Evolutionary conservation across 176 grass and related monocot genomes (phyloP), one percentile per base, ranked within the genome.

Genomic region (Aegilops bicornis): DNA sequence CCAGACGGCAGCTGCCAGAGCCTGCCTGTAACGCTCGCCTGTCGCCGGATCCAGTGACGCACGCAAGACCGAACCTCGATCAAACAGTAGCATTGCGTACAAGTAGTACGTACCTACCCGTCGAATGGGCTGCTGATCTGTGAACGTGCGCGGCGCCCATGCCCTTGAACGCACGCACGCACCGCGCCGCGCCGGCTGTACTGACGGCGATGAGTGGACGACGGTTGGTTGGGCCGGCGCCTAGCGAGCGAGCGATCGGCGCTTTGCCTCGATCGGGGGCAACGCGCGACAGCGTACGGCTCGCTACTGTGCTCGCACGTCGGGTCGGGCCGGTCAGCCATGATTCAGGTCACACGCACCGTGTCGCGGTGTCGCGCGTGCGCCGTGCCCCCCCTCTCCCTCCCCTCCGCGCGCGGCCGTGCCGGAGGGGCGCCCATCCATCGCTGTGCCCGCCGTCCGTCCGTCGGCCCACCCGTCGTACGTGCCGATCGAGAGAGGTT

Each of bases 141-240:
- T 15, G 48, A 83, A 27, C 68, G 52, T 74, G 82, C 82, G 75
- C 80, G 82, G 31, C 76, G 87, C 82, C 81, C 65, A 80, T 85
- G 59, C 39, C 77, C 77, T 58, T 17, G 48, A 30, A 37, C 10
- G 48, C 22, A 24, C 66, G 30, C 77, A 36, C 63, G 74, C 82
- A 35, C 30, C 31, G 82, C 32, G 1, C 20, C 19, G 7, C 56
- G 20, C 19, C 13, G 31, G 30, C 27, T 30, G 29, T 33, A 33
- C 17, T 14, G 30, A 36, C 59, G 76, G 76, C 32, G 76, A 24
- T 31, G 36, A 42, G 4, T 14, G 29, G 24, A 8, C 22, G 47
- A 10, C 36, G 14, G 31, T 1, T 31, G 24, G 60, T 8, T 60
- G 15, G 16, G 13, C 23, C 2, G 47, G 47, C 69, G 61, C 10